phyloP scores from a whole-genome alignment of 1,284 basidiomycete species.

The Ceratobasidium sp. region DNA sequence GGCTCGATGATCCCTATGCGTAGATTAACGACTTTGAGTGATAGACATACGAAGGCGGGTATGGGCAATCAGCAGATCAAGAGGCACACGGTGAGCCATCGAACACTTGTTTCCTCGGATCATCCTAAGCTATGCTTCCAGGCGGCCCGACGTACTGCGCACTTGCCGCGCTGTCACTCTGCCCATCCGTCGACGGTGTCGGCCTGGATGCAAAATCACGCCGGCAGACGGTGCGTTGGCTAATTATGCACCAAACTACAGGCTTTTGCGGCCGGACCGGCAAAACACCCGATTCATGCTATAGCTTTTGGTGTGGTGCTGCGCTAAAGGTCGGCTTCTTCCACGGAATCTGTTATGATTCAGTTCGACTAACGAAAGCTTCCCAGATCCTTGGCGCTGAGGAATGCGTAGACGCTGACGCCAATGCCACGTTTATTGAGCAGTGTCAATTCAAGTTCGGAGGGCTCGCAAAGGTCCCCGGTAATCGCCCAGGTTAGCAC shows the following conservation, averaged over 20 bases:
- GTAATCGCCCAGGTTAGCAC: slow-evolving; percentile 71
- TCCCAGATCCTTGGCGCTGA: slow-evolving; percentile 68
- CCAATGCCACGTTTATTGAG: slow-evolving; percentile 70
- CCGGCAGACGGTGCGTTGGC: slow-evolving; percentile 72
- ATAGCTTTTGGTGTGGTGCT: slow-evolving; percentile 93
- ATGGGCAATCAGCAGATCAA: slow-evolving; percentile 78
- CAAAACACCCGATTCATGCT: slow-evolving; percentile 89
- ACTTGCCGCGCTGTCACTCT: slow-evolving; percentile 70
- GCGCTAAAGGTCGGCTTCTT: slow-evolving; percentile 65
- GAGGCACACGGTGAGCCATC: slow-evolving; percentile 79
- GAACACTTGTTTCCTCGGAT: not conserved
- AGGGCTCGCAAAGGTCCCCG: slow-evolving; percentile 82
- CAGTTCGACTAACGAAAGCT: not conserved
- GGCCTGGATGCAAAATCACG: slow-evolving; percentile 57
- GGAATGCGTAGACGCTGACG: slow-evolving; percentile 61
- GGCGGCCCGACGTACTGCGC: slow-evolving; percentile 95
- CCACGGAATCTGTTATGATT: too few relatives aligned
- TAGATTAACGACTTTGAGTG: not conserved
- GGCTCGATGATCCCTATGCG: slow-evolving; percentile 29
- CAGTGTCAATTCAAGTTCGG: slow-evolving; percentile 84
- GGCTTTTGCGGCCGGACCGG: slow-evolving; percentile 88
- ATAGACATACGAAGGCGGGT: slow-evolving; percentile 93
- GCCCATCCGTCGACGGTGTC: slow-evolving; percentile 44
- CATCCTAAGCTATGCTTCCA: slow-evolving; percentile 46
- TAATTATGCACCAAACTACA: slow-evolving; percentile 76